Evolutionary conservation across 2,329 filamentous ascomycete genomes (phyloP).

Genomic region (Fusarium torulosum): DNA sequence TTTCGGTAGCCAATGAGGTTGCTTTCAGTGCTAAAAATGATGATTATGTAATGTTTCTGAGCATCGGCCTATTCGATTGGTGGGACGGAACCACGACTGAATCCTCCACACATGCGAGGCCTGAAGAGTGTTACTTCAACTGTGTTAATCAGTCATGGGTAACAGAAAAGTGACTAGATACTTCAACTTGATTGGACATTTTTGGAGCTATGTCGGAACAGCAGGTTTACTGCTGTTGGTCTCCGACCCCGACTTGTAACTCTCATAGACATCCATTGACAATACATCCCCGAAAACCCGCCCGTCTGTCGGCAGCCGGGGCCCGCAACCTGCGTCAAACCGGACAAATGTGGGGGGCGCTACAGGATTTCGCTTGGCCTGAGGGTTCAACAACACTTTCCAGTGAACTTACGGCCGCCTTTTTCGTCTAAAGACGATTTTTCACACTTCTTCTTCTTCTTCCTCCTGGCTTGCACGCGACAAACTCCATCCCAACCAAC

Average conservation of each 20-base stretch:
- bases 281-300: conserved; percentile 11
- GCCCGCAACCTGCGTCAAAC: conserved; percentile 22
- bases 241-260: background rate
- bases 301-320: conserved; percentile 31
- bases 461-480: conserved; percentile 19
- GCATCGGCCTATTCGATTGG: conserved; percentile 19
- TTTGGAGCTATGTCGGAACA: background rate
- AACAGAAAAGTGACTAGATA: background rate
- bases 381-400: conserved; percentile 38
- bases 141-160: background rate
- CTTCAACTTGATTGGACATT: background rate
- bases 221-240: background rate
- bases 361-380: conserved; percentile 27
- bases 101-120: conserved; percentile 10
- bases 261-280: background rate
- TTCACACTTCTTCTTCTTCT: conserved; percentile 17
- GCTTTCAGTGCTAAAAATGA: background rate
- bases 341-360: conserved; percentile 32
- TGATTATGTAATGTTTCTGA: conserved; percentile 38
- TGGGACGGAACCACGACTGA: conserved; percentile 16
- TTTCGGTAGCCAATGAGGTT: conserved; percentile 42
- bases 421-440: conserved; percentile 22
- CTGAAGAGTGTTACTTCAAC: background rate
- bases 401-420: conserved; percentile 17
- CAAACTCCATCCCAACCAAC: conserved; percentile 9